Base-by-base conservation (phyloP, 768 basidiomycete genomes). In the Hypholoma sublateritium region DNA sequence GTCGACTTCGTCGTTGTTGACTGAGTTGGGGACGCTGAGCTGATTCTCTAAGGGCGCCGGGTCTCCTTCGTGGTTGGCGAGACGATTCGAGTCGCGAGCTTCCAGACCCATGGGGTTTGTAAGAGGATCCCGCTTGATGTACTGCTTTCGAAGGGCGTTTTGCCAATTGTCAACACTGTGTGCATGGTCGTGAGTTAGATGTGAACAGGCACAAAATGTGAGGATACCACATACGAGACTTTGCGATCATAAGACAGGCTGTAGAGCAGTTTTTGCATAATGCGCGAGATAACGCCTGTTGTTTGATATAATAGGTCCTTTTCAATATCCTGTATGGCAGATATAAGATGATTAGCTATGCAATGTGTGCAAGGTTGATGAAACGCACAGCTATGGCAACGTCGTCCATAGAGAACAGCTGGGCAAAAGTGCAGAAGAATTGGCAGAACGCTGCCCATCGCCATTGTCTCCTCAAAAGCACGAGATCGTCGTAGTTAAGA, bases 381-480 rank as follows among this genome's bases (percentile, higher is more conserved):
- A 46, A 51, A 70, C 80, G 60, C 68, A 91, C 91, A 56, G 73
- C 67, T 39, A 91, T 73, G 42, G 89, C 78, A 59, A 94, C 82
- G 65, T 91, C 89, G 43, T 81, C 72, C 76, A 89, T 79, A 37
- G 84, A 77, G 61, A 95, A 82, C 55, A 95, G 78, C 49, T 81
- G 80, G 47, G 81, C 79, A 74, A 95, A 96, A 24, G 89, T 93
- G 70, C 81, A 88, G 74, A 92, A 88, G 80, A 96, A 95, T 70
- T 95, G 93, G 72, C 83, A 83, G 72, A 95, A 89, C 22, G 88
- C 89, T 5, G 94, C 94, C 93, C 93, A 96, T 78, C 90, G 87
- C 92, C 92, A 95, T 61, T 93, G 84, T 56, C 77, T 85, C 55
- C 94, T 81, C 50, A 97, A 86, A 25, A 74, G 66, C 44, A 68